These are phyloP conservation scores for Scytalidium lignicola DNA, from an alignment of 2,329 filamentous ascomycete genomes.

Conservation along the genomic window DNA sequence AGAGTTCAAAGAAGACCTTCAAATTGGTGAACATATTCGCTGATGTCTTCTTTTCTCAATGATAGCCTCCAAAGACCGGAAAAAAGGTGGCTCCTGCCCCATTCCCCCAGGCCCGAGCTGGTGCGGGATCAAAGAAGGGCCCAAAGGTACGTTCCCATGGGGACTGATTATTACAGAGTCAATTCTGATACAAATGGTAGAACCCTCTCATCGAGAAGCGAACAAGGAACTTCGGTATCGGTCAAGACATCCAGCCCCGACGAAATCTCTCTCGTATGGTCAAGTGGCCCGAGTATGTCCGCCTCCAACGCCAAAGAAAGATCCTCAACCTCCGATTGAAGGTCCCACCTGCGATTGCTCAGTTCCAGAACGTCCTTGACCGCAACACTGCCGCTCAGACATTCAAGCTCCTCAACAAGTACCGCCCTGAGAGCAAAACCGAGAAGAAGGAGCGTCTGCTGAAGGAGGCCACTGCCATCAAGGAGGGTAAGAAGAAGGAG, in stretches of 20 bases:
- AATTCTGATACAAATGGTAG: slow-evolving; percentile 40
- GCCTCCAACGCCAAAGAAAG: slow-evolving; percentile 80
- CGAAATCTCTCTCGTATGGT: slow-evolving; percentile 98
- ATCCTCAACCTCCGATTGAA: slow-evolving; percentile 98
- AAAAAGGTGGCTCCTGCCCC: slow-evolving; percentile 98
- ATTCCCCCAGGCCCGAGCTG: slow-evolving; percentile 91
- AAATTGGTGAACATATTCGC: slow-evolving; percentile 69
- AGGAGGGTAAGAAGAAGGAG: slow-evolving; percentile 99
- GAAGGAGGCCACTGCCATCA: slow-evolving; percentile 96
- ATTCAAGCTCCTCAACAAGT: slow-evolving; percentile 99
- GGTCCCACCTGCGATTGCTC: slow-evolving; percentile 93
- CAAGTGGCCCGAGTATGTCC: slow-evolving; percentile 99
- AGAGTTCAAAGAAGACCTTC: slow-evolving; percentile 86
- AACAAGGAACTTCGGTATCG: slow-evolving; percentile 95
- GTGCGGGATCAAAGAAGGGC: slow-evolving; percentile 77
- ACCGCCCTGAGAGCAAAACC: slow-evolving; percentile 96
- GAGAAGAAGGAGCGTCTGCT: slow-evolving; percentile 99
- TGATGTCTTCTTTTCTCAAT: slow-evolving; percentile 99
- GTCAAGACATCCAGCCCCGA: slow-evolving; percentile 95
- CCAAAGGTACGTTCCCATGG: slow-evolving; percentile 73
- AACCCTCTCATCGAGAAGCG: slow-evolving; percentile 99
- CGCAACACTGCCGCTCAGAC: slow-evolving; percentile 94
- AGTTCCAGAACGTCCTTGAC: slow-evolving; percentile 97
- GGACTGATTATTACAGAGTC: slow-evolving; percentile 3
- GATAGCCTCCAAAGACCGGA: slow-evolving; percentile 96